phyloP scores from a whole-genome alignment of 169 alveolate species.

The Cyclospora cayetanensis region DNA sequence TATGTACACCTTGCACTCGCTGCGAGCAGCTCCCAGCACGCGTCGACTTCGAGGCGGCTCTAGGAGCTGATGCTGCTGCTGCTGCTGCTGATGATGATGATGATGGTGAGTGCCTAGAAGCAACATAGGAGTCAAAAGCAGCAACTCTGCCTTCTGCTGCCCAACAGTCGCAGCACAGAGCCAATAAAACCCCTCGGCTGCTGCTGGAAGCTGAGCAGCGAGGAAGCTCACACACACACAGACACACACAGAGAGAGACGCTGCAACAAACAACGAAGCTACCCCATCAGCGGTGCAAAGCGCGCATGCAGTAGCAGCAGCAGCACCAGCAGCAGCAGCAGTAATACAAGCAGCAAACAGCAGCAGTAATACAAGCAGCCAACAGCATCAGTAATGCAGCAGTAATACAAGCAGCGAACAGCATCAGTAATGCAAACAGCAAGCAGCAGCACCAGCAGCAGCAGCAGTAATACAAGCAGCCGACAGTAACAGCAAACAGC shows the following conservation, averaged over 20 bases:
- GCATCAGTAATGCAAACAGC: no score
- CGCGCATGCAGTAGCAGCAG: neutral
- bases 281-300: no score
- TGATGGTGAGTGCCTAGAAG: neutral
- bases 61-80: neutral
- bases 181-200: neutral
- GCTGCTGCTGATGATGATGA: neutral
- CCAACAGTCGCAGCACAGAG: neutral
- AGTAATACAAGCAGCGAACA: no score
- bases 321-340: neutral
- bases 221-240: no score
- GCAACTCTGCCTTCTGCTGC: neutral
- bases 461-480: no score
- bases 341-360: neutral
- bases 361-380: no score
- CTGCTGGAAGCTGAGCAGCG: neutral
- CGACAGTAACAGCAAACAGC: no score
- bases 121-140: neutral
- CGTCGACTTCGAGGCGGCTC: no score
- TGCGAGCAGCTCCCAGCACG: neutral
- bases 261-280: no score
- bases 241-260: no score
- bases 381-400: no score
- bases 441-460: no score
- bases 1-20: slow-evolving; percentile 1